Base-by-base conservation (phyloP, 169 alveolate species). In the Eimeria praecox region DNA sequence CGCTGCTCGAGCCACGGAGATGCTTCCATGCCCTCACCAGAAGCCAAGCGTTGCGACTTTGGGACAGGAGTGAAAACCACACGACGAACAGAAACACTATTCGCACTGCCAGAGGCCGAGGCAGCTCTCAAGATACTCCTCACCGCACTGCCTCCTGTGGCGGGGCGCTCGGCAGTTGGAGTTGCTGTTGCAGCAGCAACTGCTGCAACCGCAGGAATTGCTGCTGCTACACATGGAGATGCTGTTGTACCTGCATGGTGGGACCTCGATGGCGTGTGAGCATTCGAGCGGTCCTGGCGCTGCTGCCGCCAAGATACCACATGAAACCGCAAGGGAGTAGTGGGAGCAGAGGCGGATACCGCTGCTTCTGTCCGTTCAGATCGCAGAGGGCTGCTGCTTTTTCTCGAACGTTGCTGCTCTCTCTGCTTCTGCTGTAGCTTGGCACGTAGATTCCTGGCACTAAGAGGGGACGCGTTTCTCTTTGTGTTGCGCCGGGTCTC, bases 401-500 rank as follows among this genome's bases (percentile, higher is more conserved):
- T 87, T 62, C 93, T 46, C 10, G 27, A 22, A 49, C 54, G 22
- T 35, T 46, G 93, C 40, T 24, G 52, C 62, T 40, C 64, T 33
- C 14, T 27, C 66, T 83, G 75, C 30, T 6, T 30, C 93, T 62
- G 83, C 59, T 27, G 93, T 83, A 87, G 73, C 46, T 56, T 40
- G 49, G 64, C 80, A 56, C 46, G 82, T 42, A 62, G 35, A n/a
- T 87, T 35, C 82, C 64, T 59, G 93, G 82, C 73, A 14, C 82
- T 87, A 46, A 87, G 42, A 59, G 93, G 93, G 44, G 93, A 87
- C 12, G 93, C 93, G 82, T 87, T 87, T 38, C 52, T 59, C 49
- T 42, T 35, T 20, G 93, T 87, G 62, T 87, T 87, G 59, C 93
- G 93, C 24, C 93, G 93, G n/a, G 93, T 87, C 82, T 87, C 93